Base-by-base conservation (phyloP, 495 filamentous ascomycete species). In the Rusavskia elegans region DNA sequence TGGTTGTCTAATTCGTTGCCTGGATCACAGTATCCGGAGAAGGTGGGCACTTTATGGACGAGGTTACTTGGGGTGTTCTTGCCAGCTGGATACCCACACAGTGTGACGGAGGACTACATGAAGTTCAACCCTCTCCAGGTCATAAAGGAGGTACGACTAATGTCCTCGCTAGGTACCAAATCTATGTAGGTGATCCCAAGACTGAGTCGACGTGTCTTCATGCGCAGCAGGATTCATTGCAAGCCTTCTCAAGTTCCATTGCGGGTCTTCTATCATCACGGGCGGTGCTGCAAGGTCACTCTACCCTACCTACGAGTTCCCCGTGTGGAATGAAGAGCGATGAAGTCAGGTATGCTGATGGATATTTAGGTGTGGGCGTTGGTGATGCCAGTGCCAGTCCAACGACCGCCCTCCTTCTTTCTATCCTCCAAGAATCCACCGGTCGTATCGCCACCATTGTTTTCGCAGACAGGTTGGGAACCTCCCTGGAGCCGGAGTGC, bases 241-340 rank as follows among this genome's bases (percentile, higher is more conserved):
- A 96, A 68, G 92, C 92, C 32, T 98, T 98, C 67, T 85, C 86
- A 50, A 92, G 85, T 61, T 92, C 88, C 46, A 94, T 98, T 56
- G 87, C 89, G 4, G 84, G 88, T 2, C 72, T 98, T 9, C 70
- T 98, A 35, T 84, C 87, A 40, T 92, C 85, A 45, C 76, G 92
- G 57, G 92, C 92, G 1, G 87, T 96, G 3, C 75, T 98, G 39
- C 79, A 94, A 79, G 89, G 89, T 76, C 32, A 61, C 25, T 17
- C 39, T 30, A 21, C 16, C 21, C 11, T 19, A 38, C 20, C 42
- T 36, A 23, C 37, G 16, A 51, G 5, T 20, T 16, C 32, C 16
- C 3, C 11, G 16, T 10, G 44, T 16, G 13, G 52, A 25, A 16
- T 46, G 46, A 54, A 20, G n/a, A 42, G n/a, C 25, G 4, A 27